Evolutionary conservation across 495 filamentous ascomycete genomes (phyloP).

Genomic region (Hypoxylon cercidicola): DNA sequence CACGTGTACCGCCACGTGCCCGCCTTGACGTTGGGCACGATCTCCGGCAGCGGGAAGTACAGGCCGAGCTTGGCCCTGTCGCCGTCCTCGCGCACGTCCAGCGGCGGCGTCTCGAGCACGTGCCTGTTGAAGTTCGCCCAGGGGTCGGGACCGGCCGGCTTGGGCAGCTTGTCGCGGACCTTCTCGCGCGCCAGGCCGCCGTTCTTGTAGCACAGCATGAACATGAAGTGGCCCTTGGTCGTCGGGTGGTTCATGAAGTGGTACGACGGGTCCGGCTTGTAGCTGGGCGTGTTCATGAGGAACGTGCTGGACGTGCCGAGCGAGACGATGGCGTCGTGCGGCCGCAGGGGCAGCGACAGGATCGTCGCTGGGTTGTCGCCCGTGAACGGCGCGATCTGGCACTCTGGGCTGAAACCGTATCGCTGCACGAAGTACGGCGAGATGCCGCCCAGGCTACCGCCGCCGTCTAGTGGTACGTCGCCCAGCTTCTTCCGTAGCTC

Average conservation of each 20-base stretch:
- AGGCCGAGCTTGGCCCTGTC: slow-evolving; percentile 83
- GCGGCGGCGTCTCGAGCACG: slow-evolving; percentile 69
- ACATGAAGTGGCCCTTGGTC: slow-evolving; percentile 86
- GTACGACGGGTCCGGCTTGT: slow-evolving; percentile 85
- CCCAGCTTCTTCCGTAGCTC: slow-evolving; percentile 84
- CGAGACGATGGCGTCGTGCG: slow-evolving; percentile 91
- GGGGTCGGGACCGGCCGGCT: slow-evolving; percentile 53
- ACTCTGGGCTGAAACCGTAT: slow-evolving; percentile 80
- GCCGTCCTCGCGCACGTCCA: slow-evolving; percentile 65
- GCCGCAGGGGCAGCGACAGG: slow-evolving; percentile 83
- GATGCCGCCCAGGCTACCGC: slow-evolving; percentile 77
- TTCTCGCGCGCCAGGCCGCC: slow-evolving; percentile 91
- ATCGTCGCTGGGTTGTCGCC: slow-evolving; percentile 98
- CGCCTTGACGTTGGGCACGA: slow-evolving; percentile 85
- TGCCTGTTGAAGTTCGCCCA: slow-evolving; percentile 84
- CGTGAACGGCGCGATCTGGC: slow-evolving; percentile 84
- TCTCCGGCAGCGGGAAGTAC: slow-evolving; percentile 95
- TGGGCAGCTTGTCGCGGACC: slow-evolving; percentile 74
- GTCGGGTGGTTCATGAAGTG: slow-evolving; percentile 94
- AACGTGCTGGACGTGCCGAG: slow-evolving; percentile 96
- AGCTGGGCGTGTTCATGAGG: slow-evolving; percentile 92
- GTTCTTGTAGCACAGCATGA: slow-evolving; percentile 99
- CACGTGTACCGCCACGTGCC: slow-evolving; percentile 88
- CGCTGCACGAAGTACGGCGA: slow-evolving; percentile 77
- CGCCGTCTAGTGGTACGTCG: slow-evolving; percentile 79